Percentiles rank a stretch among this genome's conserved stretches.
phyloP scores from a whole-genome alignment of 129 eudicot genomes.

The Artemisia annua region DNA sequence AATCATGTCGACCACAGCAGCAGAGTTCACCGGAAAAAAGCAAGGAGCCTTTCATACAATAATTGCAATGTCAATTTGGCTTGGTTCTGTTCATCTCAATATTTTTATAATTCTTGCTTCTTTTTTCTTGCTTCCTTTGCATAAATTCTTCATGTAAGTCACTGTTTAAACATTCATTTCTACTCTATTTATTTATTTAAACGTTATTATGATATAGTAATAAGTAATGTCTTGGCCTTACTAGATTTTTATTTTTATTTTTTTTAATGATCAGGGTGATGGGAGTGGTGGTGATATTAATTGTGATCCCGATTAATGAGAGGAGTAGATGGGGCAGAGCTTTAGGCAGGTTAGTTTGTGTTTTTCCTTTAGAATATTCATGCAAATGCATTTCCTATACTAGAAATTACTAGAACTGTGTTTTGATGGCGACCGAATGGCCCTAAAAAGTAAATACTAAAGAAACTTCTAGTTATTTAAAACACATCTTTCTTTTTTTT shows the following conservation, averaged over 20 bases:
- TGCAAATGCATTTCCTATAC: too few relatives aligned
- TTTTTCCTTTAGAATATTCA: not conserved
- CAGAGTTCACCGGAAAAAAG: constrained; percentile 51
- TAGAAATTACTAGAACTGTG: too few relatives aligned
- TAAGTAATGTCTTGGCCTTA: not conserved
- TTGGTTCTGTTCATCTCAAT: constrained; percentile 64
- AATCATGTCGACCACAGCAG: not conserved
- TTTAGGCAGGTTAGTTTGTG: constrained; percentile 64
- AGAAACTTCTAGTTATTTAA: too few relatives aligned
- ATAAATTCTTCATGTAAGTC: constrained; percentile 50
- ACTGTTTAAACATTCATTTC: not conserved
- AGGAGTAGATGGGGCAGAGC: constrained; percentile 67
- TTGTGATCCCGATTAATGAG: constrained; percentile 66
- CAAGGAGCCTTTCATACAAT: constrained; percentile 36
- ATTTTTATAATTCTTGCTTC: constrained; percentile 41
- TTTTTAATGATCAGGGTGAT: constrained; percentile 59
- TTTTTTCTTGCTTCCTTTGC: constrained; percentile 62
- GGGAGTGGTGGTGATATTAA: constrained; percentile 62
- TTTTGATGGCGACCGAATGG: too few relatives aligned
- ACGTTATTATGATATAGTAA: not conserved
- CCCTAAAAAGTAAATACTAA: too few relatives aligned
- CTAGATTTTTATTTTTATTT: too few relatives aligned
- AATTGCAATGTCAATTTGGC: constrained; percentile 57
- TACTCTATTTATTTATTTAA: not conserved
- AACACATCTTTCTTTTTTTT: too few relatives aligned